Evolutionary conservation across 148 eudicot species (phyloP).

Genomic region (Rhododendron williamsianum): DNA sequence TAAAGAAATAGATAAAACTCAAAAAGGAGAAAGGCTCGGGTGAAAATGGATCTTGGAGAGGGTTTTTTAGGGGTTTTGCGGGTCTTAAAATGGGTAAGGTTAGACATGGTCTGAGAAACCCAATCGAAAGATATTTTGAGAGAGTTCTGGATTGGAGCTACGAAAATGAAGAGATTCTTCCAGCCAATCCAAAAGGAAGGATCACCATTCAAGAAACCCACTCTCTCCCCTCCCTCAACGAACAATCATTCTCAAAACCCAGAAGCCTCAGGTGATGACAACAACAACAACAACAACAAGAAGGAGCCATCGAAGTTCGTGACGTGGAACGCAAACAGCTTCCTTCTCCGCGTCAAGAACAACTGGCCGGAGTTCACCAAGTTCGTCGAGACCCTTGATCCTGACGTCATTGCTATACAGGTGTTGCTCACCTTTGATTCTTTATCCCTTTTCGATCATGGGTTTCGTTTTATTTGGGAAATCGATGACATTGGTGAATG

Average conservation of each 20-base stretch:
- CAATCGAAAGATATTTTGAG: neutral
- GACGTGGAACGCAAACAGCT: slow-evolving; percentile 98
- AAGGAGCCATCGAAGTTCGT: slow-evolving; percentile 80
- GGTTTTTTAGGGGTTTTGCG: too few relatives aligned
- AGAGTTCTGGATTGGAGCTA: neutral
- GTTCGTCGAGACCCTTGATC: slow-evolving; percentile 58
- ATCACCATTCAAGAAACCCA: slow-evolving; percentile 54
- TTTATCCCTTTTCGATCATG: neutral
- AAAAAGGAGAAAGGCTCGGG: fast-evolving
- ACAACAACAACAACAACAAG: slow-evolving; percentile 12
- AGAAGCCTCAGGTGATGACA: slow-evolving; percentile 16
- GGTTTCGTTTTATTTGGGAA: neutral
- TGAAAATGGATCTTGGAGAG: too few relatives aligned
- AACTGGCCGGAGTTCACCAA: slow-evolving; percentile 74
- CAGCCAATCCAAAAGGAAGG: slow-evolving; percentile 75
- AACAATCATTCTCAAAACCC: slow-evolving; percentile 11
- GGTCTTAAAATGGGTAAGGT: too few relatives aligned
- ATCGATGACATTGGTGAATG: slow-evolving; percentile 9
- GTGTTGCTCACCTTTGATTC: slow-evolving; percentile 22
- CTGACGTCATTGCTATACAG: slow-evolving; percentile 92
- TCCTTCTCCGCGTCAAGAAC: slow-evolving; percentile 81
- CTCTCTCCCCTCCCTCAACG: slow-evolving; percentile 31
- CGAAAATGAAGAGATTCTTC: slow-evolving; percentile 73
- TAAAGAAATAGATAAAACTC: too few relatives aligned
- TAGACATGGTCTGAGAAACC: neutral